These are phyloP conservation scores for Emergomyces africanus DNA, from an alignment of 2,329 filamentous ascomycete genomes.

Conservation along the genomic window DNA sequence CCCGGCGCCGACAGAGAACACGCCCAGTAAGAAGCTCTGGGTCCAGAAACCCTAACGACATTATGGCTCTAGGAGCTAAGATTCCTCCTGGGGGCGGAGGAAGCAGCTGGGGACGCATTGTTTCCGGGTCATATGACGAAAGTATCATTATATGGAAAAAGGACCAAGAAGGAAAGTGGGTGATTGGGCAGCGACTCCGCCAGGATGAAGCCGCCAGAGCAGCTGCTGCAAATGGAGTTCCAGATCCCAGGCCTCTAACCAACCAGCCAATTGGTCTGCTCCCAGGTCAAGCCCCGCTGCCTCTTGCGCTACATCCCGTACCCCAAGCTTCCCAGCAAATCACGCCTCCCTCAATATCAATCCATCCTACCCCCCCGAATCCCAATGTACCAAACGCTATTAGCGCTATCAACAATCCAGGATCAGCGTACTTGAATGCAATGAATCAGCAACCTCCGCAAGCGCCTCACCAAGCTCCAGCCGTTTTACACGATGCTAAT, in stretches of 20 bases:
- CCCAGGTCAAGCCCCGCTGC: neutral
- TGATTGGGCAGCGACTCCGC: slow-evolving; percentile 57
- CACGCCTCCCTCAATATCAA: slow-evolving; percentile 16
- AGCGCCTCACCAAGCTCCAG: neutral
- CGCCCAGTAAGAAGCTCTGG: slow-evolving; percentile 51
- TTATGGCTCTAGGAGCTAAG: slow-evolving; percentile 65
- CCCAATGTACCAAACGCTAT: neutral
- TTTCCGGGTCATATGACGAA: slow-evolving; percentile 93
- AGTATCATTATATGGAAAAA: slow-evolving; percentile 91
- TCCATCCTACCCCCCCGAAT: slow-evolving; percentile 14
- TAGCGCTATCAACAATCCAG: neutral
- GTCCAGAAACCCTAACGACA: slow-evolving; percentile 60
- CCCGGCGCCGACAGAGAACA: slow-evolving; percentile 42
- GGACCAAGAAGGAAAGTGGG: slow-evolving; percentile 75
- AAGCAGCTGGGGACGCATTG: slow-evolving; percentile 81
- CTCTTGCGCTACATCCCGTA: neutral
- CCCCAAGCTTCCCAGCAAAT: slow-evolving; percentile 1
- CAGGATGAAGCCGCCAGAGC: slow-evolving; percentile 43
- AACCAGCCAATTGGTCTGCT: slow-evolving; percentile 16
- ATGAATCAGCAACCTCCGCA: neutral
- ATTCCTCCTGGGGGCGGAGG: slow-evolving; percentile 85
- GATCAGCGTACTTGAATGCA: neutral
- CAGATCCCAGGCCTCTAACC: neutral
- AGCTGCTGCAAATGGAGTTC: slow-evolving; percentile 12
- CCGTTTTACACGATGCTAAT: slow-evolving; percentile 11